These are phyloP conservation scores for Suillus paluster DNA, from an alignment of 768 basidiomycete genomes.

Conservation along the genomic window DNA sequence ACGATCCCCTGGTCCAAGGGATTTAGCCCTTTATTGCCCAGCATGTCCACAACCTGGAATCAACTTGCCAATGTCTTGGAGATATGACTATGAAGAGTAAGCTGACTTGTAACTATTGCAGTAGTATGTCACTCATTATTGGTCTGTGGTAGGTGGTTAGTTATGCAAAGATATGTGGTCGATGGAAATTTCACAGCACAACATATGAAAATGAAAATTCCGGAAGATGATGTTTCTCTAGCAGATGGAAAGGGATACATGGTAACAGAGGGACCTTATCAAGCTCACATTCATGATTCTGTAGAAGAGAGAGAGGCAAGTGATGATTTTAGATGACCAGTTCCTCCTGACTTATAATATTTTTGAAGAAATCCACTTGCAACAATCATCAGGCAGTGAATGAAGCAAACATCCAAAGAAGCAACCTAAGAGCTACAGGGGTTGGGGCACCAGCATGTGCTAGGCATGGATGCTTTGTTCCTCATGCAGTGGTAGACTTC, in stretches of 20 bases:
- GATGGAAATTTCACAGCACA: constrained; percentile 10
- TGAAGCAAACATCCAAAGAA: constrained; percentile 13
- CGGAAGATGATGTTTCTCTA: constrained; percentile 21
- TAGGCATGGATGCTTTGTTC: constrained; percentile 36
- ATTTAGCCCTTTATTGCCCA: constrained; percentile 7
- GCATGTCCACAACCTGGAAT: constrained; percentile 13
- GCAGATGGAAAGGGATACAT: constrained; percentile 16
- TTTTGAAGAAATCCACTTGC: constrained; percentile 18
- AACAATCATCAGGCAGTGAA: constrained; percentile 25
- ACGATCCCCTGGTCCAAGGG: neutral
- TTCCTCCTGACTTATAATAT: neutral
- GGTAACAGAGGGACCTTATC: neutral
- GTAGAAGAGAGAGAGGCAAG: neutral
- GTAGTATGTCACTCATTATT: neutral
- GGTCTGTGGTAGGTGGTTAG: constrained; percentile 1
- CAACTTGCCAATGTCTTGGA: constrained; percentile 12
- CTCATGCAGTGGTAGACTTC: constrained; percentile 35
- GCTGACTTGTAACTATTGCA: neutral
- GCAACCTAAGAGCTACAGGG: constrained; percentile 29
- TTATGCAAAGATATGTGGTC: constrained; percentile 4
- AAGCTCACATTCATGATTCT: neutral
- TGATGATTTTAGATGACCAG: neutral
- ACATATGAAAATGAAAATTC: constrained; percentile 16
- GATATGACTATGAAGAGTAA: neutral
- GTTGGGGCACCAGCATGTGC: constrained; percentile 36